Conservation (phyloP, 305 asterid genomes). For the Fraxinus floribunda region DNA sequence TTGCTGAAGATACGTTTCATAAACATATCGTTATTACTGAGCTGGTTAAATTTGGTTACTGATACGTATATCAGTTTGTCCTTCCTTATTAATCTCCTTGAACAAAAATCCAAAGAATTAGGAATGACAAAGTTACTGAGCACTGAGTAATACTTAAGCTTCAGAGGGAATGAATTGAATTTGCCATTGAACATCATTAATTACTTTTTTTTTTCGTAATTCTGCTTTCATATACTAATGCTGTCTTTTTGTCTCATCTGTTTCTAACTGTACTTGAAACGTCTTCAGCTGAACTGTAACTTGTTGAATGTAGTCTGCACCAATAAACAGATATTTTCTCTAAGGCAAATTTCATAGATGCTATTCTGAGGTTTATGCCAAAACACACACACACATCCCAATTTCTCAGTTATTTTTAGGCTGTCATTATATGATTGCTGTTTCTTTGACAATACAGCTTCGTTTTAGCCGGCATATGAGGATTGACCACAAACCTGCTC, state of each 20-base stretch:
- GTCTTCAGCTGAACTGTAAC: neutral
- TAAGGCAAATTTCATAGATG: neutral
- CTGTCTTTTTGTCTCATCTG: neutral
- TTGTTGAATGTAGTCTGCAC: neutral
- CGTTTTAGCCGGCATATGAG: slow-evolving; percentile 40
- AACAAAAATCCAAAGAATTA: neutral
- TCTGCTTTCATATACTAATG: neutral
- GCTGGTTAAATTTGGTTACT: neutral
- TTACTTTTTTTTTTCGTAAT: neutral
- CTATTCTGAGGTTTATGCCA: neutral
- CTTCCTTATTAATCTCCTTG: neutral
- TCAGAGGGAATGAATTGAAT: neutral
- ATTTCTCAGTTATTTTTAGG: neutral
- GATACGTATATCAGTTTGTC: neutral
- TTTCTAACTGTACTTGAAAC: neutral
- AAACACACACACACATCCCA: neutral
- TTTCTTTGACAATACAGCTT: slow-evolving; percentile 34
- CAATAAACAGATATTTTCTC: neutral
- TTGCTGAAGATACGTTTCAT: neutral
- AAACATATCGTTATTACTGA: neutral
- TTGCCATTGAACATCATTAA: neutral
- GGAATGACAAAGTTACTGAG: neutral
- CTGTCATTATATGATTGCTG: neutral
- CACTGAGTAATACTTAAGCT: neutral
- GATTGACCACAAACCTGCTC: slow-evolving; percentile 28